Evolutionary conservation across 2,329 filamentous ascomycete genomes (phyloP).

Genomic region (Bipolaris zeicola): DNA sequence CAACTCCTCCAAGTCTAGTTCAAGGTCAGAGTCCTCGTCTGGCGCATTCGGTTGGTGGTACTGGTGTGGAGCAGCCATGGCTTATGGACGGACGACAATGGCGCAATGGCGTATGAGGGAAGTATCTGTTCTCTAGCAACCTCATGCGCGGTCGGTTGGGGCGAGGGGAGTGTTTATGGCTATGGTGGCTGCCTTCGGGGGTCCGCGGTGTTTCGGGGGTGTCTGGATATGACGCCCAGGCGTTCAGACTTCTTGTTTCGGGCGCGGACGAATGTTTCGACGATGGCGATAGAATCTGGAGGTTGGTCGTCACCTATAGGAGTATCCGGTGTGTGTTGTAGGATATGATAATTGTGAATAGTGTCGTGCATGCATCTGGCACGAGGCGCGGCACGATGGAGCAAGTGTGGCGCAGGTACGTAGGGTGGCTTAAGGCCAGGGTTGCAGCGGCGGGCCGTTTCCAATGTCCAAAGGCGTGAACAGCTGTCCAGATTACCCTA

Average conservation of each 20-base stretch:
- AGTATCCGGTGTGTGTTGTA: background rate
- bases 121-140: slow-evolving; percentile 7
- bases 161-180: slow-evolving; percentile 4
- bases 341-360: slow-evolving; percentile 3
- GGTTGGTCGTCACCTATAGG: background rate
- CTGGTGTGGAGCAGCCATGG: slow-evolving; percentile 55
- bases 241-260: slow-evolving; percentile 22
- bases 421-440: slow-evolving; percentile 13
- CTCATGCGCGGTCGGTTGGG: slow-evolving; percentile 18
- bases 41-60: slow-evolving; percentile 63
- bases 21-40: slow-evolving; percentile 74
- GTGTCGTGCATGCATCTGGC: slow-evolving; percentile 1
- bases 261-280: background rate
- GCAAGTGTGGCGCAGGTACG: slow-evolving; percentile 13
- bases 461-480: slow-evolving; percentile 23
- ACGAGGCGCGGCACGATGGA: slow-evolving; percentile 6
- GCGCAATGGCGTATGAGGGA: slow-evolving; percentile 9
- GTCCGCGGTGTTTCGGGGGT: slow-evolving; percentile 30
- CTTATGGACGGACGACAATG: slow-evolving; percentile 37
- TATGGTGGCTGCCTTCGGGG: slow-evolving; percentile 25
- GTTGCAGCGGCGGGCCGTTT: slow-evolving; percentile 13
- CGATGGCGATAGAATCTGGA: background rate
- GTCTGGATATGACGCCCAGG: slow-evolving; percentile 18
- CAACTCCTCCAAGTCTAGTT: slow-evolving; percentile 79
- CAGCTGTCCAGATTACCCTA: slow-evolving; percentile 36